Base-by-base conservation (phyloP, 1,139 yeast genomes). In the Saccharomyces hybrid region DNA sequence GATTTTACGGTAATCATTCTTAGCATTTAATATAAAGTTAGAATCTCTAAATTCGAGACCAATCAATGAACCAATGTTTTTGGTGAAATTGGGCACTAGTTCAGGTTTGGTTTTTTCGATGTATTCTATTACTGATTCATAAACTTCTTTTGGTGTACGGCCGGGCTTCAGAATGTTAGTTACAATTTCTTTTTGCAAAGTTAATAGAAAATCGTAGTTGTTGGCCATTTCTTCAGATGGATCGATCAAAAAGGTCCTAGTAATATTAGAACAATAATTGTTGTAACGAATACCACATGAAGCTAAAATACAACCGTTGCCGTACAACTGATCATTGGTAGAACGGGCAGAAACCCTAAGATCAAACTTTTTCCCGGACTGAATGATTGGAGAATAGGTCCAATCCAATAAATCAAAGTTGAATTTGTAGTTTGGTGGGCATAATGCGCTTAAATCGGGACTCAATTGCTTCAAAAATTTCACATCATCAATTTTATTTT, bases 31-130 rank as follows among this genome's bases (percentile, higher is more conserved):
- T 31, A 90, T 77, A 60, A 88, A 81, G 1, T 85, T 75, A 0
- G 93, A 80, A 69, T 91, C 97, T 70, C 96, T 81, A 67, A 88
- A 89, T 67, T 90, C 97, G 61, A 93, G 80, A 56, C 99, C 99
- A 59, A 88, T 84, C 56, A 89, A 78, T 81, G 95, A 88, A 54
- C 99, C 99, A 61, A 87, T 81, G 65, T 88, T 90, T 66, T 88
- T 88, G 55, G 90, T 79, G 65, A 90, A 86, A 64, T 82, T 75
- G 41, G 75, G 66, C 32, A 77, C 84, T 63, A 91, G 75, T 9
- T 83, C 88, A 0, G 96, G 88, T 62, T 78, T 77, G 44, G 77
- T 73, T 53, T 78, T 75, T 59, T 78, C 75, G 60, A 91, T 79
- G 61, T 72, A 85, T 16, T 78, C 82, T 23, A 82, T 58, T 0